phyloP scores from a whole-genome alignment of 345 rosid genomes.

The Eucalyptus pauciflora region DNA sequence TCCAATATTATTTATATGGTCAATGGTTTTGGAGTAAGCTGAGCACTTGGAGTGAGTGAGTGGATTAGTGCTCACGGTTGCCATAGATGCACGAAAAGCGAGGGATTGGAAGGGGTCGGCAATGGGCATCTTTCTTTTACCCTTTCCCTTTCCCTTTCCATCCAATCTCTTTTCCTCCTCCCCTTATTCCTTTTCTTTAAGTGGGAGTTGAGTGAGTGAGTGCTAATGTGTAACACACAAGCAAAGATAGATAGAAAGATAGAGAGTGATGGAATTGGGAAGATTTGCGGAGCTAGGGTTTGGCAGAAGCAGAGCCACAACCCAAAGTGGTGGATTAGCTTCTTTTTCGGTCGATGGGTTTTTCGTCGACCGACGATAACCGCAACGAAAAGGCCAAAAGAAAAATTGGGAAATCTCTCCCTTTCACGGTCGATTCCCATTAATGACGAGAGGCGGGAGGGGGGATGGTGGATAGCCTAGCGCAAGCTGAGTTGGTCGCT shows the following conservation, averaged over 20 bases:
- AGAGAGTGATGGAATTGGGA: slow-evolving; percentile 3
- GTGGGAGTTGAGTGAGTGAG: slow-evolving; percentile 12
- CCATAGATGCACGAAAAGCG: slow-evolving; percentile 92
- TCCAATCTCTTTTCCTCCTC: background rate
- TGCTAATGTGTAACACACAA: slow-evolving; percentile 9
- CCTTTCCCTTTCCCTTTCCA: slow-evolving; percentile 3
- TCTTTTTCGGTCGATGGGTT: background rate
- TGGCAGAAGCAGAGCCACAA: slow-evolving; percentile 49
- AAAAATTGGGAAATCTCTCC: background rate
- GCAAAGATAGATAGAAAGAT: background rate
- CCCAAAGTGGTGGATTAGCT: slow-evolving; percentile 69
- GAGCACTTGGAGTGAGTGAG: slow-evolving; percentile 77
- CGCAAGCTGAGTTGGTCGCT: background rate
- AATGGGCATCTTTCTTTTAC: slow-evolving; percentile 24
- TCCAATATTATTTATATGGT: background rate
- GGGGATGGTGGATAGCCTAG: background rate
- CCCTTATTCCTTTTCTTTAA: background rate
- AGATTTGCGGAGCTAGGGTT: slow-evolving; percentile 22
- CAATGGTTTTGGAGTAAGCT: slow-evolving; percentile 11
- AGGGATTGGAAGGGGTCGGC: slow-evolving; percentile 15
- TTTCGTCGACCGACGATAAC: background rate
- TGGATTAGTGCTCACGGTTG: slow-evolving; percentile 70
- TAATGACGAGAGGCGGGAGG: background rate
- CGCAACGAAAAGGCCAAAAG: background rate
- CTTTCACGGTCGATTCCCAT: background rate